These are phyloP conservation scores for Singerocomus rubriflavus DNA, from an alignment of 1,284 basidiomycete genomes.

Conservation along the genomic window DNA sequence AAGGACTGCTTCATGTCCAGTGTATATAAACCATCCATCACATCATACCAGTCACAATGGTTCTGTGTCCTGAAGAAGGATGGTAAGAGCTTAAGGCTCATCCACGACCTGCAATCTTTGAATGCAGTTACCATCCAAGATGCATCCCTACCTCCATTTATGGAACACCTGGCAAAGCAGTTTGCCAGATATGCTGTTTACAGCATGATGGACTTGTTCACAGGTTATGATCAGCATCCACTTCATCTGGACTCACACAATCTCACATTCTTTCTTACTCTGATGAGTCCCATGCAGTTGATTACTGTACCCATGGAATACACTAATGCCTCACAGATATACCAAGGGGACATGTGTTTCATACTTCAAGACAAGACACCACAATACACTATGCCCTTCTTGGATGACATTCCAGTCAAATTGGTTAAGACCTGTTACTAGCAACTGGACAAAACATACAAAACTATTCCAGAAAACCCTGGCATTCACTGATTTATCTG, in stretches of 20 bases:
- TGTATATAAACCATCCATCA: too few species aligned
- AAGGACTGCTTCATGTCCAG: too few species aligned
- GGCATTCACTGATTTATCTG: not conserved
- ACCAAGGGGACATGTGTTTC: not conserved
- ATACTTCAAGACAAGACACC: not conserved
- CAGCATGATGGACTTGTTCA: not conserved
- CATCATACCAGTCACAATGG: too few species aligned
- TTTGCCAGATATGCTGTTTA: not conserved
- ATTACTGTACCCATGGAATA: not conserved
- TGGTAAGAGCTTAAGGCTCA: too few species aligned
- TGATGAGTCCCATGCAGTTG: too few species aligned
- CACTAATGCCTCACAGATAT: not conserved
- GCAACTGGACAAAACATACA: not conserved
- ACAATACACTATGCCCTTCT: not conserved
- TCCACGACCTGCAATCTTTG: too few species aligned
- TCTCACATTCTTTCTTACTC: not conserved
- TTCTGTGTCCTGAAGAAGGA: too few species aligned
- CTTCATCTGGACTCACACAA: not conserved
- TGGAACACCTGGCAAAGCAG: too few species aligned
- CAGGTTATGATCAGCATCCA: not conserved
- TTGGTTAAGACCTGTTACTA: not conserved
- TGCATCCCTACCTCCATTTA: too few species aligned
- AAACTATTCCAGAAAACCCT: not conserved
- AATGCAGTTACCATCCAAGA: too few species aligned
- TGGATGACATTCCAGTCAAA: not conserved